Evolutionary conservation across 805 yeast species (phyloP), one percentile per base, ranked within the genome.

Genomic region (Saturnispora ahearnii): DNA sequence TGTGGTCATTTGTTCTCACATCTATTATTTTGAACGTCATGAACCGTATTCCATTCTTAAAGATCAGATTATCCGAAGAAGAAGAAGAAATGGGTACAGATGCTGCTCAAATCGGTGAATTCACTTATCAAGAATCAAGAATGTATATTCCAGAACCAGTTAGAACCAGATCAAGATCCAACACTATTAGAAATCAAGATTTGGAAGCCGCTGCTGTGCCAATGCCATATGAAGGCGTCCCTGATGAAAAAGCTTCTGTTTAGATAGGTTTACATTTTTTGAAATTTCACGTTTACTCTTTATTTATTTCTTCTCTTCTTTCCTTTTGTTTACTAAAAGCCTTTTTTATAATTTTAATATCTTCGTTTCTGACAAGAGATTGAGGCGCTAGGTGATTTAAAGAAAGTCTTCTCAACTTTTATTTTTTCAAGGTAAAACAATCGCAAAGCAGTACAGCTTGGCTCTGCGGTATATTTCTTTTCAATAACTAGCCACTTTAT

Each of bases 31-130:
- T 88, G 57, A 68, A 79, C 32, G 64, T 69, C 41, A 77, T 86
- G 79, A 84, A 88, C 75, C 74, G 71, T 60, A 73, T 88, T 55
- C 96, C 96, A 56, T 79, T 81, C 73, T 75, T 90, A 64, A 80
- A 83, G 68, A 72, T 91, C 63, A 80, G 97, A 72, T 77, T 89
- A 59, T 76, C 81, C 56, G 86, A 85, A 61, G 96, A 89, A 54
- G 91, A 85, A 65, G 98, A 91, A 70, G 79, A 82, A 56, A 63
- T 82, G 57, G 97, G 98, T 54, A 83, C 93, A 30, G 99, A 91
- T 69, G 76, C 82, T 55, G 81, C 88, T 21, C 89, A 90, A 73
- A 87, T 89, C 62, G 96, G 96, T 59, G 98, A 90, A 68, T 81
- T 79, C 65, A 86, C 95, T 52, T 86, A 76, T 64, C 70, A 71